Base-by-base conservation (phyloP, 768 basidiomycete species). In the Lactarius tabidus region DNA sequence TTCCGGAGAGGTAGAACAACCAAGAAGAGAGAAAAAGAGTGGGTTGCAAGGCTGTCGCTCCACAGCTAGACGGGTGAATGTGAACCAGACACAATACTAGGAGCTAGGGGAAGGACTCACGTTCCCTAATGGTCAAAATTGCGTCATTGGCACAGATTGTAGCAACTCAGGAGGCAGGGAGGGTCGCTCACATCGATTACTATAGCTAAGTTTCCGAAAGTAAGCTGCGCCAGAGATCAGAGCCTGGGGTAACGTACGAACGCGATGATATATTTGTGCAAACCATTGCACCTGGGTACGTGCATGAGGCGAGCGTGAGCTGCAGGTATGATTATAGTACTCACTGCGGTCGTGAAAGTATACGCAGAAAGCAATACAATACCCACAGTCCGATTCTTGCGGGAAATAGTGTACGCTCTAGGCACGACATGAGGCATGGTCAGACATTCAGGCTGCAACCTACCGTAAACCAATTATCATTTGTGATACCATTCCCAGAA, bases 401-500 rank as follows among this genome's bases (percentile, higher is more conserved):
- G 74, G 8, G 85, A 81, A 28, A 88, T 77, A 67, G 85, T 85
- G 72, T 82, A 83, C 2, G 84, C 81, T 65, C 86, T 85, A 71
- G 31, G 36, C 17, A 20, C 31, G 56, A 39, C 29, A 57, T 23
- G 41, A 18, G 53, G n/a, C 20, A 9, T 17, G 36, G 18, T 15
- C 31, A n/a, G 14, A 28, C 48, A 43, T 52, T n/a, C 20, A 15
- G 51, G 54, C 12, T 17, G 36, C 12, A 51, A 63, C 73, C 54
- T 72, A 85, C 86, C 86, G 80, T 55, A 86, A 72, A 7, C 83
- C 87, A 48, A 89, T 71, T 60, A 89, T 88, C 12, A 80, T 75
- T 70, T 89, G 87, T 6, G 87, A 87, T 48, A 85, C 76, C 81
- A 85, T 85, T 0, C 78, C 77, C 73, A 89, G 88, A 9, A 86